These are phyloP conservation scores for Pichia occidentalis DNA, from an alignment of 805 yeast genomes.

Conservation along the genomic window DNA sequence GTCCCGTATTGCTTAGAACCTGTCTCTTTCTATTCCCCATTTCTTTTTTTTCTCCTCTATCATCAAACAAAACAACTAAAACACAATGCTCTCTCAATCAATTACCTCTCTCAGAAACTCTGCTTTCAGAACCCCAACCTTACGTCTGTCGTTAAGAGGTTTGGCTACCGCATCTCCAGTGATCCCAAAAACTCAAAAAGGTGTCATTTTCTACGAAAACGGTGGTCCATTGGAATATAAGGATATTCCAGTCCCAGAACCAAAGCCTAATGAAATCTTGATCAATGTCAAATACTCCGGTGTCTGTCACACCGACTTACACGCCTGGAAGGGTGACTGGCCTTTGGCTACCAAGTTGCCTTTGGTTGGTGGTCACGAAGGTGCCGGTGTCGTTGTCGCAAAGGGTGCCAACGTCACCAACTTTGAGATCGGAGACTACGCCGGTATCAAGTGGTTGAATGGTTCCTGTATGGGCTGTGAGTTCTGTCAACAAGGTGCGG, in stretches of 20 bases:
- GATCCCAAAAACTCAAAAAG: constrained; percentile 67
- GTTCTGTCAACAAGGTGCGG: constrained; percentile 59
- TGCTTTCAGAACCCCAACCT: background rate
- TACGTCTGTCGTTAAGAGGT: constrained; percentile 5
- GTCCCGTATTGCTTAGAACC: no score
- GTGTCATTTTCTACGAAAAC: constrained; percentile 58
- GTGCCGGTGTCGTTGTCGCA: constrained; percentile 81
- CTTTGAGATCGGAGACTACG: constrained; percentile 72
- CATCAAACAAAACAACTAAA: no score
- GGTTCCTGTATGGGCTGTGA: constrained; percentile 75
- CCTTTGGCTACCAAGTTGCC: constrained; percentile 71
- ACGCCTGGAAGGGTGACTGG: constrained; percentile 95
- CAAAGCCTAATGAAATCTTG: constrained; percentile 70
- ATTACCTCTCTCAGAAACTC: background rate
- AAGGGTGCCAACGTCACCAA: constrained; percentile 62
- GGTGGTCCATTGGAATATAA: constrained; percentile 59
- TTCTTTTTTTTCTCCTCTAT: no score
- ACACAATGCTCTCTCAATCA: background rate
- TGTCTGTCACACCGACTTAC: constrained; percentile 91
- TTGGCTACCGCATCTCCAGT: constrained; percentile 14
- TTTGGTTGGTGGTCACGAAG: constrained; percentile 84
- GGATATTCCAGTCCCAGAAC: constrained; percentile 75
- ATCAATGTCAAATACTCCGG: constrained; percentile 83
- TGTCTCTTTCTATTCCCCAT: no score
- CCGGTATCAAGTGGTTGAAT: constrained; percentile 82